A percentile compares a stretch with the other conserved stretches of the same genome.
These are phyloP conservation scores for Daldinia childiae DNA, from an alignment of 495 filamentous ascomycete species.

Conservation along the genomic window DNA sequence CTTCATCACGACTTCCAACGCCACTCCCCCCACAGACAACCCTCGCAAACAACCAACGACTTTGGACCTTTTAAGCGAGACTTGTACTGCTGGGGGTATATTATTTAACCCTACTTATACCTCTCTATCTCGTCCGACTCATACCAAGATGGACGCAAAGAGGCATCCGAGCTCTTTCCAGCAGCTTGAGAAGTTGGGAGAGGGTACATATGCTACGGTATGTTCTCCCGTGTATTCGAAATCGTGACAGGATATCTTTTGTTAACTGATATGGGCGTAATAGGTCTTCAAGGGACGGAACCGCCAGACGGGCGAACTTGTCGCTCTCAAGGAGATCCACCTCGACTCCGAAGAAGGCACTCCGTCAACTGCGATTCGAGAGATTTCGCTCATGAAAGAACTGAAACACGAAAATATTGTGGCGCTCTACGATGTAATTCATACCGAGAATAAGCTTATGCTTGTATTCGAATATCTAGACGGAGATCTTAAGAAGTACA, in stretches of 20 bases:
- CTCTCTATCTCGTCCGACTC: slow-evolving; percentile 24
- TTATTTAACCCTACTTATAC: slow-evolving; percentile 26
- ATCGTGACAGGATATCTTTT: not conserved
- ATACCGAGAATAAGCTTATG: slow-evolving; percentile 99
- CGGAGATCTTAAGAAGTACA: slow-evolving; percentile 98
- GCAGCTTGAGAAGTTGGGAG: slow-evolving; percentile 98
- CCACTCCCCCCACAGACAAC: slow-evolving; percentile 29
- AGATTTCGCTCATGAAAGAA: slow-evolving; percentile 99
- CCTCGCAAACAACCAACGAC: slow-evolving; percentile 14
- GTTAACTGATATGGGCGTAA: slow-evolving; percentile 25
- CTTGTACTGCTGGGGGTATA: slow-evolving; percentile 31
- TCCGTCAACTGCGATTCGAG: slow-evolving; percentile 96
- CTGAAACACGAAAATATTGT: slow-evolving; percentile 98
- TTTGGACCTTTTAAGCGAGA: slow-evolving; percentile 29
- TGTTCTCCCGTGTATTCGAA: slow-evolving; percentile 44
- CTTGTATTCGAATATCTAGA: slow-evolving; percentile 99
- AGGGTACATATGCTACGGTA: slow-evolving; percentile 99
- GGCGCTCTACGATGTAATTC: slow-evolving; percentile 96
- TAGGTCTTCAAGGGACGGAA: slow-evolving; percentile 99
- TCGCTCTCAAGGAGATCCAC: slow-evolving; percentile 98
- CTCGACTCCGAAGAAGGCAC: slow-evolving; percentile 99
- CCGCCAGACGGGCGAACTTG: slow-evolving; percentile 92
- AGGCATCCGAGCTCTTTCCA: slow-evolving; percentile 95
- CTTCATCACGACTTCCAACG: slow-evolving; percentile 41
- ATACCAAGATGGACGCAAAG: slow-evolving; percentile 78